phyloP scores from a whole-genome alignment of 164 flowering plant species.

The Dillenia turbinata region DNA sequence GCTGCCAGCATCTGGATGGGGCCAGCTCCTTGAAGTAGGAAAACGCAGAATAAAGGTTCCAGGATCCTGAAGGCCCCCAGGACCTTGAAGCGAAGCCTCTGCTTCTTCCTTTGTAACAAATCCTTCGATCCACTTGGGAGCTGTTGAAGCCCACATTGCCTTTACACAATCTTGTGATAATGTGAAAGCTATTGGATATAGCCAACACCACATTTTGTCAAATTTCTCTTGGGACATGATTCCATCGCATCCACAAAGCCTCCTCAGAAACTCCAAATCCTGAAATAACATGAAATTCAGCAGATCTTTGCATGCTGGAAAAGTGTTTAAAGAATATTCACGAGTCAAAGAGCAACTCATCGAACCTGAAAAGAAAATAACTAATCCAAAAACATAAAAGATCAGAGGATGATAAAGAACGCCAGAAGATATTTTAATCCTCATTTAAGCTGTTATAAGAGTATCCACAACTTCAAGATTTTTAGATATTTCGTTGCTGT shows the following conservation, averaged over 20 bases:
- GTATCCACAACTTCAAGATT: too few relatives aligned
- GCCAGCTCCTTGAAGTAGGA: constrained; percentile 97
- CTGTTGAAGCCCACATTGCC: constrained; percentile 50
- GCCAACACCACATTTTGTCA: constrained; percentile 90
- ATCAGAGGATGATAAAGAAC: too few relatives aligned
- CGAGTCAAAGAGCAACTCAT: too few relatives aligned
- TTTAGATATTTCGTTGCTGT: too few relatives aligned
- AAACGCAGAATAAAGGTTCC: constrained; percentile 91
- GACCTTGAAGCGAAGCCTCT: constrained; percentile 65
- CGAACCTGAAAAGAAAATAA: too few relatives aligned
- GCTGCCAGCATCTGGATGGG: constrained; percentile 98
- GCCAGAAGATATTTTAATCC: too few relatives aligned
- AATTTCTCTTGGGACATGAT: constrained; percentile 58
- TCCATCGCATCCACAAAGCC: constrained; percentile 64
- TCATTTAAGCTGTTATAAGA: too few relatives aligned
- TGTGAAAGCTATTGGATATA: constrained; percentile 79
- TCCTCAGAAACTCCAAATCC: constrained; percentile 73
- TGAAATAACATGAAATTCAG: constrained; percentile 17
- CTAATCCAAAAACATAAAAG: too few relatives aligned
- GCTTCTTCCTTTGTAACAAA: constrained; percentile 91
- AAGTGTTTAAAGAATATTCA: too few relatives aligned
- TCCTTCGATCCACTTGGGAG: constrained; percentile 91
- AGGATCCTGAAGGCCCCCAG: constrained; percentile 57
- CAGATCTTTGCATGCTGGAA: background rate
- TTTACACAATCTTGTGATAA: constrained; percentile 58